Percentiles rank a stretch among this genome's conserved stretches.
phyloP scores from a whole-genome alignment of 257 asterid genomes.

The Nicotiana tabacum region DNA sequence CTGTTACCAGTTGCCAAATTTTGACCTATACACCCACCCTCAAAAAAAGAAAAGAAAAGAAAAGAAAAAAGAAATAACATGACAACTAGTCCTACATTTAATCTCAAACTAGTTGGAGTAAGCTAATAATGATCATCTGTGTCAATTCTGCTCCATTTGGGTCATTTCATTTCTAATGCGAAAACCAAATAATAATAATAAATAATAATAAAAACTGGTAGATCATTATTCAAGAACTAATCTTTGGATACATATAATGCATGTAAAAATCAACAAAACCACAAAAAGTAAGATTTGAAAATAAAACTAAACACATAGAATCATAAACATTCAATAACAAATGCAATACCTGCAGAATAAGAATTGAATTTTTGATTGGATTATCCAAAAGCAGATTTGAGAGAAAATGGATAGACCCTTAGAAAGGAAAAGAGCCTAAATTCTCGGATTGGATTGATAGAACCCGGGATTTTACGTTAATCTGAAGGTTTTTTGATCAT shows the following conservation, averaged over 20 bases:
- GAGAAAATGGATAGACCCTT: not conserved
- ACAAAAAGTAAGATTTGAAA: not conserved
- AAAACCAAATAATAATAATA: too few species aligned
- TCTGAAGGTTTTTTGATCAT: not conserved
- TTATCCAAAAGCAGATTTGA: not conserved
- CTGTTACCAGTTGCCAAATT: too few species aligned
- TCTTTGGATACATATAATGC: not conserved
- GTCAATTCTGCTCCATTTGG: too few species aligned
- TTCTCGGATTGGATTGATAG: not conserved
- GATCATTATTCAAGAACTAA: too few species aligned
- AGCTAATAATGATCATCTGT: not conserved
- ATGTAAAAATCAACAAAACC: not conserved
- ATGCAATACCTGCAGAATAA: not conserved
- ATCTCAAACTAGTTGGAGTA: not conserved
- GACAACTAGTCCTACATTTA: too few species aligned
- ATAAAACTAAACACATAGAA: not conserved
- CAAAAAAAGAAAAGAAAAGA: too few species aligned
- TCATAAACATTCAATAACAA: not conserved
- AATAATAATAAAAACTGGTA: too few species aligned
- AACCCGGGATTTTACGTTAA: not conserved
- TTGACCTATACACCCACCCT: too few species aligned
- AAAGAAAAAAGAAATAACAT: too few species aligned
- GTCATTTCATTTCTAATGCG: too few species aligned
- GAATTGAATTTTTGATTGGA: not conserved
- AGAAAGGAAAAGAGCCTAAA: conserved; percentile 9